Evolutionary conservation across 805 yeast species (phyloP).

Genomic region (Ogataea henricii): DNA sequence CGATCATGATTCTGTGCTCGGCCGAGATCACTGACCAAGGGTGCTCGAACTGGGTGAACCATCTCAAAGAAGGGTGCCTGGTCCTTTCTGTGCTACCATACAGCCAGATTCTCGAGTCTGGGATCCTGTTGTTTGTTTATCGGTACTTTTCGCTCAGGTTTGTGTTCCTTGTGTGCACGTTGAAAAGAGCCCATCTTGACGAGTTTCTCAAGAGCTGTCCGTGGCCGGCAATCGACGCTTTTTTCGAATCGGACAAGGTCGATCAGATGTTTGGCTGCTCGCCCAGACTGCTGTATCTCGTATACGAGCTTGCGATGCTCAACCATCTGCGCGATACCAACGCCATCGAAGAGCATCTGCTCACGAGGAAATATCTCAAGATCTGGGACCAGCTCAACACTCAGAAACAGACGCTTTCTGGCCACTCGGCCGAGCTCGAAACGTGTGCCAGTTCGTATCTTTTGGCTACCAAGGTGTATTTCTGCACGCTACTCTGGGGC

Average conservation of each 20-base stretch:
- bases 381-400: conserved; percentile 16
- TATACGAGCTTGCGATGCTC: conserved; percentile 24
- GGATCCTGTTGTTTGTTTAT: conserved; percentile 30
- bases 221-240: conserved; percentile 27
- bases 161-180: conserved; percentile 30
- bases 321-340: conserved; percentile 15
- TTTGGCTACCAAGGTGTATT: conserved; percentile 22
- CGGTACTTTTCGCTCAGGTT: conserved; percentile 33
- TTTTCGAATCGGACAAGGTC: conserved; percentile 26
- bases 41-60: conserved; percentile 32
- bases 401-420: conserved; percentile 10
- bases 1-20: conserved; percentile 33
- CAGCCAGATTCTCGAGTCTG: conserved; percentile 16
- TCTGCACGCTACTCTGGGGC: conserved; percentile 17
- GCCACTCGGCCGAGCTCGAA: conserved; percentile 15
- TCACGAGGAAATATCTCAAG: conserved; percentile 6
- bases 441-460: conserved; percentile 27
- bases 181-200: conserved; percentile 20
- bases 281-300: conserved; percentile 27
- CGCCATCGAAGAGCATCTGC: conserved; percentile 5
- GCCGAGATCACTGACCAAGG: conserved; percentile 35
- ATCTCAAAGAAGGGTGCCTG: conserved; percentile 18
- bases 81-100: conserved; percentile 25
- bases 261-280: conserved; percentile 38
- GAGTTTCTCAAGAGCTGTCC: conserved; percentile 21